Percentiles rank a stretch among this genome's conserved stretches.
phyloP scores from a whole-genome alignment of 1,284 basidiomycete species.

The Pterulicium gracile region DNA sequence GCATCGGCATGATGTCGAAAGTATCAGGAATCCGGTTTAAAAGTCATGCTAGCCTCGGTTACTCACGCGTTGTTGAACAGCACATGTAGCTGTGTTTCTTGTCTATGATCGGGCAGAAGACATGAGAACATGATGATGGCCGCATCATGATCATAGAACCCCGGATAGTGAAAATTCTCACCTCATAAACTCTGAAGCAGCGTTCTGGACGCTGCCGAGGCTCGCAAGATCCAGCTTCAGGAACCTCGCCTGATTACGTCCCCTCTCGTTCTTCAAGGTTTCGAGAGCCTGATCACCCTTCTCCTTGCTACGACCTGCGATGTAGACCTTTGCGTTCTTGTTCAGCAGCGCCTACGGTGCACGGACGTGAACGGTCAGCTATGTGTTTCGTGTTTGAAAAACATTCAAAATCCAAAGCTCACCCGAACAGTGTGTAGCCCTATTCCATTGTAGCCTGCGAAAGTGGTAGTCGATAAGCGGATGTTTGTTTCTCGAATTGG shows the following conservation, averaged over 20 bases:
- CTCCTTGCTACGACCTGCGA: conserved; percentile 30
- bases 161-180: background rate
- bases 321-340: conserved; percentile 40
- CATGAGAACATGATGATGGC: no score
- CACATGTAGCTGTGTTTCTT: conserved; percentile 13
- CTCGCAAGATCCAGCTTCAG: background rate
- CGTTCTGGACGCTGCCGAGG: background rate
- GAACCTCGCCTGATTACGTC: background rate
- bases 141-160: background rate
- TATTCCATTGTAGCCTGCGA: background rate
- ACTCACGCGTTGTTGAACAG: conserved; percentile 23
- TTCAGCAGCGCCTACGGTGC: conserved; percentile 23
- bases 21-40: conserved; percentile 19
- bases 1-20: conserved; percentile 22
- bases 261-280: background rate
- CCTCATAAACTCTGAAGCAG: background rate
- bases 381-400: background rate
- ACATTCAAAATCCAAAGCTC: no score
- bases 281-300: conserved; percentile 19
- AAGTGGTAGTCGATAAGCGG: background rate
- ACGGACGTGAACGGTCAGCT: background rate
- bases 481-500: background rate
- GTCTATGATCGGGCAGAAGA: conserved; percentile 33
- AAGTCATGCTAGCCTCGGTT: background rate
- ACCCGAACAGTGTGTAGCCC: background rate